Evolutionary conservation across 129 eudicot genomes (phyloP), one percentile per base, ranked within the genome.

Genomic region (Flaveria sonorensis): DNA sequence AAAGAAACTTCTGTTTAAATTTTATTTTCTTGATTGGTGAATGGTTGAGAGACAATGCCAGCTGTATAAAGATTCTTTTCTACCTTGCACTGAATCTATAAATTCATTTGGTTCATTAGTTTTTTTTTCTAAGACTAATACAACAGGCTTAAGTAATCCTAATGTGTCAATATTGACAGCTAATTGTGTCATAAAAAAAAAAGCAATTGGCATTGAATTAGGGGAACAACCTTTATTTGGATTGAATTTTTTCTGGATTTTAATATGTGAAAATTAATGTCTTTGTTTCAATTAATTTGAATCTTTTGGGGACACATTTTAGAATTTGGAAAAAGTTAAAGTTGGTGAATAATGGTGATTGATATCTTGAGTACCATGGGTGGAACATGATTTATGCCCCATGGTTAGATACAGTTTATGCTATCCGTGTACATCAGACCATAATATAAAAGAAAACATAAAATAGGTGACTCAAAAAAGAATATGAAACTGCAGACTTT

Each of bases 21-120:
- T 69, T 59, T 78, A 39, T 43, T 12, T 73, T 69, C n/a, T 77
- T 78, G 11, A 78, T 43, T 45, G 62, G 51, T 69, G 76, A 52
- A 26, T 46, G 43, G 51, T 70, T 57, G 50, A 78, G 82, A 78
- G 71, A 61, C 77, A 78, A 30, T 70, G 82, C 77, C 82, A 78
- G 77, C 19, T 61, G 42, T 61, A 61, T 61, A 12, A 26, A 61
- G 40, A 61, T 61, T 61, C 67, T 26, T 23, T 23, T 24, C 16
- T 56, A 56, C 63, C 63, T 52, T 56, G 10, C 63, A 56, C 63
- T 56, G 75, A 55, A 28, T 78, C 65, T 75, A 56, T 77, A 47
- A 21, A 50, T 53, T 78, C 53, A 70, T 78, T 61, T 62, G 77
- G 70, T 71, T 71, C 66, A 71, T 51, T 76, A 65, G 66, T 66